Evolutionary conservation across 352 stramenopile genomes (phyloP).

Genomic region (Pythium chondricola): DNA sequence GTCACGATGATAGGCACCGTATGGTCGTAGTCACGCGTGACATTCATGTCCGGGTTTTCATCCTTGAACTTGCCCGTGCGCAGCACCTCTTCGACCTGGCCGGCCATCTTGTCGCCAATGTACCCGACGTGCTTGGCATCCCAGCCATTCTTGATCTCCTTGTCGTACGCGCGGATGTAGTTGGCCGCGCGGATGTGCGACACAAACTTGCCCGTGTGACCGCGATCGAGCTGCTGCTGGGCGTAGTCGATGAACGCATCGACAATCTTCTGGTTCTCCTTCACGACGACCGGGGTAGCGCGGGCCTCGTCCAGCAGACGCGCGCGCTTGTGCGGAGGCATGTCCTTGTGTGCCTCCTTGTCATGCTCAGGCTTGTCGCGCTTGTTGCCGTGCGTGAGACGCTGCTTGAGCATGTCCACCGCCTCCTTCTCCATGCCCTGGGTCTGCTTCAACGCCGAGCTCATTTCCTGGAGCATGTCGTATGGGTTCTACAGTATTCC

Average conservation of each 20-base stretch:
- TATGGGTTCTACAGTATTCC: constrained; percentile 25
- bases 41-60: constrained; percentile 33
- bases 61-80: constrained; percentile 47
- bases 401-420: constrained; percentile 27
- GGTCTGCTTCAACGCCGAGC: constrained; percentile 21
- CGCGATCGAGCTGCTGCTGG: constrained; percentile 42
- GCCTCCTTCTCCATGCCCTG: constrained; percentile 31
- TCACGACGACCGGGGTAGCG: constrained; percentile 30
- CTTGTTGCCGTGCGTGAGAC: constrained; percentile 23
- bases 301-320: constrained; percentile 49
- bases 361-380: constrained; percentile 15
- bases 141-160: constrained; percentile 34
- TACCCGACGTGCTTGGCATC: constrained; percentile 39
- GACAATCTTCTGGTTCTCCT: constrained; percentile 70
- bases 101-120: constrained; percentile 51
- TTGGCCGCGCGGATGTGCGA: constrained; percentile 61
- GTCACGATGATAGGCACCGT: constrained; percentile 36
- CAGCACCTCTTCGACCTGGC: constrained; percentile 57
- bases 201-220: constrained; percentile 71
- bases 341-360: constrained; percentile 21
- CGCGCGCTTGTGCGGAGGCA: constrained; percentile 51
- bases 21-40: constrained; percentile 41
- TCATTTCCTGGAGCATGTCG: constrained; percentile 29
- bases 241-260: constrained; percentile 67
- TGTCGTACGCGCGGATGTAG: constrained; percentile 44